Conservation (phyloP, 257 asterid species). For the Catharanthus roseus region DNA sequence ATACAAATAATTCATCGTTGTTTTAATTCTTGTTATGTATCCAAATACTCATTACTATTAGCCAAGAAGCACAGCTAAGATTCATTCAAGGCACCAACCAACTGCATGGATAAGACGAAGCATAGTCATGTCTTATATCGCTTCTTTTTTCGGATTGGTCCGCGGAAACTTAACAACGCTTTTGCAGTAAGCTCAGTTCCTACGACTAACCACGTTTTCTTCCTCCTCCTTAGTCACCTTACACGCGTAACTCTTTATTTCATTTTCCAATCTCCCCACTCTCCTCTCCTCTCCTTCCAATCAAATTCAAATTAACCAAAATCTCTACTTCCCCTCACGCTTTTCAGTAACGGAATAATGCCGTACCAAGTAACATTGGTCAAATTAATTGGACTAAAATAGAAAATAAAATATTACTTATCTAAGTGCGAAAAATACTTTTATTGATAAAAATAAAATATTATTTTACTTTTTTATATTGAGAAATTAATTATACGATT, state of each 20-base stretch:
- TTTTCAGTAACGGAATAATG: neutral
- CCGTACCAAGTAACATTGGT: too few relatives aligned
- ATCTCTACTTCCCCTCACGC: neutral
- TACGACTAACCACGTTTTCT: neutral
- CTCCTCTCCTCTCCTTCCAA: constrained; percentile 4
- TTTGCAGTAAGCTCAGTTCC: neutral
- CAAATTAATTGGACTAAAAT: too few relatives aligned
- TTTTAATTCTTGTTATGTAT: too few relatives aligned
- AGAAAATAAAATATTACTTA: too few relatives aligned
- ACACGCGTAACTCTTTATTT: constrained; percentile 25
- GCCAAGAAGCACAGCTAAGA: neutral
- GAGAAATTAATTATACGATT: too few relatives aligned
- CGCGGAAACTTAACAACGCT: neutral
- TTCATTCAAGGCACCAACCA: neutral
- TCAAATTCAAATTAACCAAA: neutral
- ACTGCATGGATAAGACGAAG: neutral
- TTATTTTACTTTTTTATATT: too few relatives aligned
- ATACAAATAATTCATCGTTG: too few relatives aligned
- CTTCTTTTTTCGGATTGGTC: constrained; percentile 5
- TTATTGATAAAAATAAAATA: too few relatives aligned
- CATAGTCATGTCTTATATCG: neutral
- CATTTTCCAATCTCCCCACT: neutral
- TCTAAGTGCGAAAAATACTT: too few relatives aligned
- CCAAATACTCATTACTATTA: too few relatives aligned
- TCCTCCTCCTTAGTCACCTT: neutral